Conservation (phyloP, 2,329 filamentous ascomycete species). For the Epicoccum sorghinum region DNA sequence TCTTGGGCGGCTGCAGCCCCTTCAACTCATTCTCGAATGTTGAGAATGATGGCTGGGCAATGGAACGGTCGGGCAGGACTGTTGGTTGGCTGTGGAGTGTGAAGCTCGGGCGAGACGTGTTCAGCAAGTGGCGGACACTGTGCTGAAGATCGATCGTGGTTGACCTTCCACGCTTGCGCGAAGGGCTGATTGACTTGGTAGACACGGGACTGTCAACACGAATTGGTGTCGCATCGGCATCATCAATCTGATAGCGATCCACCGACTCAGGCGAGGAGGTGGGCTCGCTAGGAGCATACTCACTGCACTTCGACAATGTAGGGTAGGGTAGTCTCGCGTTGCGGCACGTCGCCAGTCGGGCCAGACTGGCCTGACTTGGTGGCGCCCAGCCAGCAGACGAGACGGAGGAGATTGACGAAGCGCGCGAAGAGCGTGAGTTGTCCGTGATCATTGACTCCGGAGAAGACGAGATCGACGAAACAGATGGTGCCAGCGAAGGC, state of each 20-base stretch:
- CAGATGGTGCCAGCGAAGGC: conserved; percentile 57
- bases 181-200: conserved; percentile 26
- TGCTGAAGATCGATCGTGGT: conserved; percentile 67
- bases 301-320: conserved; percentile 46
- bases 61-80: conserved; percentile 45
- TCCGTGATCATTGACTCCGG: conserved; percentile 71
- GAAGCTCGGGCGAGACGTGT: conserved; percentile 46
- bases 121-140: conserved; percentile 69
- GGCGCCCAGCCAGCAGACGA: conserved; percentile 60
- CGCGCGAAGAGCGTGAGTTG: conserved; percentile 61
- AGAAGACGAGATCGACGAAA: conserved; percentile 59
- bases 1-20: conserved; percentile 49
- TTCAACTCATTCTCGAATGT: conserved; percentile 36
- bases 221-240: conserved; percentile 38
- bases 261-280: conserved; percentile 47
- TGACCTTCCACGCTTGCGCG: conserved; percentile 65
- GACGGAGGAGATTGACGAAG: conserved; percentile 61
- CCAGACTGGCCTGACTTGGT: conserved; percentile 55
- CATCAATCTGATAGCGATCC: conserved; percentile 59
- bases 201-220: conserved; percentile 37
- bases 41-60: conserved; percentile 40
- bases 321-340: conserved; percentile 54
- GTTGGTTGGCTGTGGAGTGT: conserved; percentile 45
- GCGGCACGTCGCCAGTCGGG: conserved; percentile 59
- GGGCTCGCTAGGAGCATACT: conserved; percentile 43